These are phyloP conservation scores for Ramichloridium luteum DNA, from an alignment of 2,329 filamentous ascomycete species.

Conservation along the genomic window DNA sequence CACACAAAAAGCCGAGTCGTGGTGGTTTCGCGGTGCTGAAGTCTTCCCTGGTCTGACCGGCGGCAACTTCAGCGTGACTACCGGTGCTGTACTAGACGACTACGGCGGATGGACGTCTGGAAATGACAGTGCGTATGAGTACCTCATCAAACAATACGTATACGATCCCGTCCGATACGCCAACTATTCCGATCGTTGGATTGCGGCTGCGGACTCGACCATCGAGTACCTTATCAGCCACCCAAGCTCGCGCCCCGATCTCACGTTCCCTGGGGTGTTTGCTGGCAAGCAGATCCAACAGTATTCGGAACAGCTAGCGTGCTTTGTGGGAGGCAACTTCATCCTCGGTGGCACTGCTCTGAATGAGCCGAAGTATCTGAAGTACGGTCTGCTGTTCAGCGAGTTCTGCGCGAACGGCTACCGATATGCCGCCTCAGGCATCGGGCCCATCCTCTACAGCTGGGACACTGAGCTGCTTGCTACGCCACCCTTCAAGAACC, in stretches of 20 bases:
- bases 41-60: conserved; percentile 70
- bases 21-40: conserved; percentile 49
- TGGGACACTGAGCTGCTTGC: too few relatives aligned
- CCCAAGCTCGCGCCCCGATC: conserved; percentile 51
- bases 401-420: conserved; percentile 69
- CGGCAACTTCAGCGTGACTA: conserved; percentile 49
- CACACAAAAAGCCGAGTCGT: conserved; percentile 53
- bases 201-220: conserved; percentile 60
- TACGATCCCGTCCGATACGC: conserved; percentile 57
- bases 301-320: conserved; percentile 47
- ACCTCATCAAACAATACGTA: conserved; percentile 75
- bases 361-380: conserved; percentile 50
- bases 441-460: conserved; percentile 56
- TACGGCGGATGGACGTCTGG: conserved; percentile 66
- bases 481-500: conserved; percentile 24
- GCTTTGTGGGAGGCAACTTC: conserved; percentile 80
- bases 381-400: conserved; percentile 62
- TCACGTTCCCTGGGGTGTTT: conserved; percentile 59
- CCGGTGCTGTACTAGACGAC: conserved; percentile 55
- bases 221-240: conserved; percentile 59
- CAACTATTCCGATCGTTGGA: conserved; percentile 48
- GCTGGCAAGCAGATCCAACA: conserved; percentile 31
- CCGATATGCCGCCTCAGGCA: conserved; percentile 51
- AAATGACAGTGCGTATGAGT: conserved; percentile 75
- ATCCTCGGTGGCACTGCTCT: conserved; percentile 68